Conservation (phyloP, 2,329 filamentous ascomycete genomes). For the Verticillium nubilum region DNA sequence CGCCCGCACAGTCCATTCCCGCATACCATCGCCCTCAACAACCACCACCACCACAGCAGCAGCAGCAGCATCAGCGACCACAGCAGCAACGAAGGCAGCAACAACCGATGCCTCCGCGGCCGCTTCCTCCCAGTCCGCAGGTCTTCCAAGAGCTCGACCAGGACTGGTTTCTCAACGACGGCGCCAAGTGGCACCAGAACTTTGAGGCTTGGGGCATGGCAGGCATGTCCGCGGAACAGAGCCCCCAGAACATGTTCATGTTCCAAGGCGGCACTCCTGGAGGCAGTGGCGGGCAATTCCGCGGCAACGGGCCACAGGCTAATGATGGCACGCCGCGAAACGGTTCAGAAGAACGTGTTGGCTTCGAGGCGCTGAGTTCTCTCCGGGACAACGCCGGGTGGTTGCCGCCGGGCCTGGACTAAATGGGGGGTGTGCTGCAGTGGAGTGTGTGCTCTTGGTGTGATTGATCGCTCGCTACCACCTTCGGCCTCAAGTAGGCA, state of each 20-base stretch:
- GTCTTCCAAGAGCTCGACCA: constrained; percentile 39
- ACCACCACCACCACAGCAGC: not conserved
- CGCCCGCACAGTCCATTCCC: constrained; percentile 16
- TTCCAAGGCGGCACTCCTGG: constrained; percentile 4
- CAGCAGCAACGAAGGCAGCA: not conserved
- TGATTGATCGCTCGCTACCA: too few relatives aligned
- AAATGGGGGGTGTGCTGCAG: not conserved
- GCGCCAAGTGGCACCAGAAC: constrained; percentile 52
- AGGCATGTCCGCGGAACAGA: constrained; percentile 20
- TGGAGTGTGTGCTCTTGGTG: too few relatives aligned
- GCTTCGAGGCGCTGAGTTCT: constrained; percentile 1
- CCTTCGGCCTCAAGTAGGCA: too few relatives aligned
- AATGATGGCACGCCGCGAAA: not conserved
- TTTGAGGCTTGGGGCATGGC: constrained; percentile 45
- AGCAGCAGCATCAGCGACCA: constrained; percentile 3
- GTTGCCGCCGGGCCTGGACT: constrained; percentile 2
- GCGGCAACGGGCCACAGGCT: not conserved
- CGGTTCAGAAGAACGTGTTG: not conserved
- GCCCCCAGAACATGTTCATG: constrained; percentile 11
- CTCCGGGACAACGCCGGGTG: constrained; percentile 1
- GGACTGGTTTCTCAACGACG: constrained; percentile 54
- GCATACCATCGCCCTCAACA: constrained; percentile 17
- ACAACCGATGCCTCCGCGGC: not conserved
- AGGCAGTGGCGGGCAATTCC: not conserved
- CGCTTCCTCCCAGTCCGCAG: constrained; percentile 16